Evolutionary conservation across 352 stramenopile genomes (phyloP).

Genomic region (Plasmopara viticola): DNA sequence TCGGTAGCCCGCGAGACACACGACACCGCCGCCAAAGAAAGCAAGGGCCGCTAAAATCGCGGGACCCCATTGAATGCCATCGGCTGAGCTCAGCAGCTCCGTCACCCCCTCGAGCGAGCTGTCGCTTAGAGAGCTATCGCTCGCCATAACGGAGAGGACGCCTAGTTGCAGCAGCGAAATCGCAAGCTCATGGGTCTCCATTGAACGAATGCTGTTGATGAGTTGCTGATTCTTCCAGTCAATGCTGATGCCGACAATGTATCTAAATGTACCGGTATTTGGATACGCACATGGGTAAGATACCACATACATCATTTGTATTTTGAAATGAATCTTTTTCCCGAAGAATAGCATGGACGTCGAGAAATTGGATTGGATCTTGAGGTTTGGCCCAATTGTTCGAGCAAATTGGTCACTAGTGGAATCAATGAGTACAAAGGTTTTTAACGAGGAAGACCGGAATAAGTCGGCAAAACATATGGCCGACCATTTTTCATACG

Average conservation of each 20-base stretch:
- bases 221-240: neutral
- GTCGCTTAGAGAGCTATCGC: constrained; percentile 8
- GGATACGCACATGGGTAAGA: too few relatives aligned
- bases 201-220: neutral
- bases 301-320: too few relatives aligned
- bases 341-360: too few relatives aligned
- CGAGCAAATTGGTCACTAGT: too few relatives aligned
- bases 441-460: too few relatives aligned
- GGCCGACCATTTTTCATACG: too few relatives aligned
- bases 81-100: constrained; percentile 33
- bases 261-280: too few relatives aligned
- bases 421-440: too few relatives aligned
- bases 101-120: constrained; percentile 22
- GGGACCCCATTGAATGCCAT: constrained; percentile 37
- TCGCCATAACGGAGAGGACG: constrained; percentile 13
- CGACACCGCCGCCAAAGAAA: constrained; percentile 32
- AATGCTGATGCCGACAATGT: neutral
- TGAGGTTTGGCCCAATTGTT: too few relatives aligned
- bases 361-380: too few relatives aligned
- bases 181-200: neutral
- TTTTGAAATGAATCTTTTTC: too few relatives aligned
- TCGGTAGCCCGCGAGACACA: constrained; percentile 51
- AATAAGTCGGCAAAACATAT: too few relatives aligned
- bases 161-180: constrained; percentile 20
- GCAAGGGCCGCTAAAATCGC: constrained; percentile 45